A percentile compares a stretch with the other conserved stretches of the same genome.
Evolutionary conservation across 768 basidiomycete species (phyloP).

Genomic region (Tricholoma bakamatsutake): DNA sequence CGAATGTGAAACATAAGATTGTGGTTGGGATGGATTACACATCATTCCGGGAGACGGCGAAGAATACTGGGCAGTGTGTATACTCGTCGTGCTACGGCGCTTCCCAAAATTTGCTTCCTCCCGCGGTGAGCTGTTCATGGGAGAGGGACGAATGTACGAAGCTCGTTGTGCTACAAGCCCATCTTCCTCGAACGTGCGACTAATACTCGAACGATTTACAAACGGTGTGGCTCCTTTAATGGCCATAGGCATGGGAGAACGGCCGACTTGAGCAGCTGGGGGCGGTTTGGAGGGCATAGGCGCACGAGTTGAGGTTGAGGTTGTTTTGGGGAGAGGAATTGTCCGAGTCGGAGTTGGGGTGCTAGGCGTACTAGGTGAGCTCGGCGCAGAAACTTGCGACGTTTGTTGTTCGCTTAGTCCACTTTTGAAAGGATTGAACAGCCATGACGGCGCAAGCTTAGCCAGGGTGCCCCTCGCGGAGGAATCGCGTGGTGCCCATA

Average conservation of each 20-base stretch:
- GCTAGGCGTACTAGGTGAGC: slow-evolving; percentile 26
- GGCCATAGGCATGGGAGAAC: slow-evolving; percentile 35
- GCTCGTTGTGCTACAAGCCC: slow-evolving; percentile 35
- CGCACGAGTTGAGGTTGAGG: slow-evolving; percentile 29
- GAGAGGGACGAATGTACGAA: slow-evolving; percentile 52
- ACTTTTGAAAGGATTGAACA: slow-evolving; percentile 71
- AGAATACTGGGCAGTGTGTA: slow-evolving; percentile 31
- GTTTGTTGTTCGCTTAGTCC: slow-evolving; percentile 60
- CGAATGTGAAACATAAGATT: slow-evolving; percentile 48
- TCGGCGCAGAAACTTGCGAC: slow-evolving; percentile 46
- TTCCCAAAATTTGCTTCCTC: slow-evolving; percentile 57
- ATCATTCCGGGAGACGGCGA: slow-evolving; percentile 45
- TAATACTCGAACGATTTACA: slow-evolving; percentile 37
- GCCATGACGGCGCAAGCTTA: slow-evolving; percentile 70
- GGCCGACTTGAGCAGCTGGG: slow-evolving; percentile 24
- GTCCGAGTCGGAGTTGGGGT: slow-evolving; percentile 13
- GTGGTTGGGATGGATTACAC: slow-evolving; percentile 66
- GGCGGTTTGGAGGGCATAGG: slow-evolving; percentile 28
- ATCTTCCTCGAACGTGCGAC: slow-evolving; percentile 58
- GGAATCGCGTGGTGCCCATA: slow-evolving; percentile 21
- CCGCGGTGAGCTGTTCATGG: slow-evolving; percentile 62
- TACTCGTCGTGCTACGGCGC: slow-evolving; percentile 43
- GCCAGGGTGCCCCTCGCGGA: slow-evolving; percentile 39
- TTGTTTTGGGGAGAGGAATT: slow-evolving; percentile 7
- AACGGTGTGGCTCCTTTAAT: slow-evolving; percentile 30